Conservation (phyloP, 202 grass and related monocot genomes). For the Panicum hallii region DNA sequence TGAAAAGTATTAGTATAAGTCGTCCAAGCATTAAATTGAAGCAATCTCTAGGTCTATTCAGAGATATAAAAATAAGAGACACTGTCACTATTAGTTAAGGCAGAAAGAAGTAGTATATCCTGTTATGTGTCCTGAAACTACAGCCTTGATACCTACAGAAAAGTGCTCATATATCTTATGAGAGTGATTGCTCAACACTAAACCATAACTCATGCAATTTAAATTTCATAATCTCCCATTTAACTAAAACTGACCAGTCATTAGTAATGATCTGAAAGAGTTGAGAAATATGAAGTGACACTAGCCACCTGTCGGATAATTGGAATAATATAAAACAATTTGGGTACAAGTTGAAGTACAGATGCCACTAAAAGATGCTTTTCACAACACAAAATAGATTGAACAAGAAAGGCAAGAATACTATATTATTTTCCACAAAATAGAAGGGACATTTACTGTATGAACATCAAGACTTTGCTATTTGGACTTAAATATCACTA, state of each 20-base stretch:
- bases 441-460: neutral
- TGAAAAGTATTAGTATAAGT: neutral
- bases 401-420: neutral
- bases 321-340: slow-evolving; percentile 1
- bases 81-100: slow-evolving; percentile 1
- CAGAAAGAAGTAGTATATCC: neutral
- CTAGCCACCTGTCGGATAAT: neutral
- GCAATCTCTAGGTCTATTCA: slow-evolving; percentile 29
- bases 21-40: slow-evolving; percentile 17
- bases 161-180: neutral
- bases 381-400: neutral
- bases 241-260: neutral
- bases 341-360: neutral
- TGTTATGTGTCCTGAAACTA: neutral
- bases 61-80: slow-evolving; percentile 2
- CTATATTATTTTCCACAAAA: neutral
- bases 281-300: neutral
- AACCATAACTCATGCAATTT: neutral
- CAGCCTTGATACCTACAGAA: neutral
- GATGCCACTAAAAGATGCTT: neutral
- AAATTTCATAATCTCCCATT: neutral
- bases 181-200: neutral
- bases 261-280: neutral
- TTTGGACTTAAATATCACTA: neutral
- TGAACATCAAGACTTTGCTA: neutral